These are phyloP conservation scores for Rutstroemia sp. DNA, from an alignment of 2,329 filamentous ascomycete genomes.

Conservation along the genomic window DNA sequence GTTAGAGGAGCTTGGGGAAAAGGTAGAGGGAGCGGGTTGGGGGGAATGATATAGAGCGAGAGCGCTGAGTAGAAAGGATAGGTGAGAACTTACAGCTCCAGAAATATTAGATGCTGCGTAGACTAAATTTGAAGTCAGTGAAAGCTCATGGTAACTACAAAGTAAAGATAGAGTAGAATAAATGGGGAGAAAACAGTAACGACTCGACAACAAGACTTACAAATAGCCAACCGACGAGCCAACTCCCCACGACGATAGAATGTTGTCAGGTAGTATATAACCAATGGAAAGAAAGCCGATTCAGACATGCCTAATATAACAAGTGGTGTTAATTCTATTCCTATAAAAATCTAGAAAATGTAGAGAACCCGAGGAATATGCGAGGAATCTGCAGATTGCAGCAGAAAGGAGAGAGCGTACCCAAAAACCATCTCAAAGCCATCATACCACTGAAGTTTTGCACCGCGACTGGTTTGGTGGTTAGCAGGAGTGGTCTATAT, in stretches of 20 bases:
- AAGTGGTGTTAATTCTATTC: no score
- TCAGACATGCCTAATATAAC: slow-evolving; percentile 44
- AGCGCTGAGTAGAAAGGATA: no score
- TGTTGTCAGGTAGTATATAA: slow-evolving; percentile 48
- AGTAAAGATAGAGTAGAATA: neutral
- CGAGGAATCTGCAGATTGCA: no score
- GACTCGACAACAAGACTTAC: slow-evolving; percentile 36
- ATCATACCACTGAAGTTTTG: slow-evolving; percentile 59
- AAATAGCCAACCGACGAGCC: slow-evolving; percentile 61
- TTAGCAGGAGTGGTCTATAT: no score
- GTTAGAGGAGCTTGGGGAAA: neutral
- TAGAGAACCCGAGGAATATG: no score
- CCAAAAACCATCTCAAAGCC: slow-evolving; percentile 61
- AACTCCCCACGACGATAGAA: slow-evolving; percentile 69
- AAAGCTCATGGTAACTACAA: no score
- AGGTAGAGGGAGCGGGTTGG: neutral
- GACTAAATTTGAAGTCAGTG: neutral
- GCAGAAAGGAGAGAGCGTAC: slow-evolving; percentile 24
- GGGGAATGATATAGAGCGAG: neutral
- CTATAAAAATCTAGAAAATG: no score
- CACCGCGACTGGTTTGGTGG: slow-evolving; percentile 34
- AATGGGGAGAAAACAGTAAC: neutral
- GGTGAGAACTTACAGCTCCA: no score
- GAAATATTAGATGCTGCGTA: slow-evolving; percentile 58
- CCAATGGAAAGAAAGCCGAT: slow-evolving; percentile 61